Evolutionary conservation across 257 asterid species (phyloP).

Genomic region (Solanum ossicruentum): DNA sequence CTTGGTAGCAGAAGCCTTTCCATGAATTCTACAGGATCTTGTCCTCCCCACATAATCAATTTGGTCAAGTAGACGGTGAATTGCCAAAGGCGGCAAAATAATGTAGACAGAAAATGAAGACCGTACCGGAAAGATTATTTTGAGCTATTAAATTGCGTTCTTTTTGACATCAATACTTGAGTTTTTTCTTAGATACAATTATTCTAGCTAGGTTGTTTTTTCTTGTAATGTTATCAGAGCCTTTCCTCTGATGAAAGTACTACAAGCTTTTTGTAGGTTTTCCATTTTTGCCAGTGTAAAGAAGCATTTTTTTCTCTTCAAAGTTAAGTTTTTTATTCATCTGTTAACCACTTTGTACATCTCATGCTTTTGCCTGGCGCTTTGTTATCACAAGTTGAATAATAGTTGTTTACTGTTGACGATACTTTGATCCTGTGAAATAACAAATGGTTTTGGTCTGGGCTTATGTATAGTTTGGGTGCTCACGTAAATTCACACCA

Average conservation of each 20-base stretch:
- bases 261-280: conserved; percentile 10
- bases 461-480: too few species aligned
- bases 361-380: background rate
- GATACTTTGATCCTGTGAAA: too few species aligned
- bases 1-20: conserved; percentile 27
- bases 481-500: background rate
- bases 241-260: background rate
- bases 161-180: background rate
- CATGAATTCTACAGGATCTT: conserved; percentile 32
- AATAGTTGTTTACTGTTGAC: too few species aligned
- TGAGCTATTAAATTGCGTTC: background rate
- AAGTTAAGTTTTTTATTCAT: background rate
- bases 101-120: conserved; percentile 9
- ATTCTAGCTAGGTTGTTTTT: conserved; percentile 11
- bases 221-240: conserved; percentile 4
- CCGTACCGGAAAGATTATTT: background rate
- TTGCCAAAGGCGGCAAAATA: conserved; percentile 5
- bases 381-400: background rate
- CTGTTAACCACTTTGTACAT: background rate
- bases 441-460: too few species aligned
- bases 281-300: conserved; percentile 11
- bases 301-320: background rate
- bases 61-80: conserved; percentile 2
- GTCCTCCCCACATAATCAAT: conserved; percentile 26
- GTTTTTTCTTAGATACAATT: conserved; percentile 2